A percentile compares a stretch with the other conserved stretches of the same genome.
Conservation (phyloP, 176 grass and related monocot genomes). For the Ensete ventricosum region DNA sequence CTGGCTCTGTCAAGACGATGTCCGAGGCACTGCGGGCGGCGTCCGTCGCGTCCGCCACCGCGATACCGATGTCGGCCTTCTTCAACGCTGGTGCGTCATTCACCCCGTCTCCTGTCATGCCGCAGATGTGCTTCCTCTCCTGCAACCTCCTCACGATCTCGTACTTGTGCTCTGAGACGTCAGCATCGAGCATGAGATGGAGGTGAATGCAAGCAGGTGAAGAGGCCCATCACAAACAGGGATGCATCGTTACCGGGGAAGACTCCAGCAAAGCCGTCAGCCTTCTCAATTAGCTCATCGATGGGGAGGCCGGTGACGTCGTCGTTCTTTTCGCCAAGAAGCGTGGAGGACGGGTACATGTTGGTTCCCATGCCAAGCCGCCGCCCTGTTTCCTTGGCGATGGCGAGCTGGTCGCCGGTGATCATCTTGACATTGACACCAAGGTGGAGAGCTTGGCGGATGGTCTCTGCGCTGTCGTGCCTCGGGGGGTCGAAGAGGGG, state of each 20-base stretch:
- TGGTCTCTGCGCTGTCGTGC: conserved; percentile 93
- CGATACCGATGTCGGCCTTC: conserved; percentile 96
- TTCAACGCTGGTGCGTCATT: conserved; percentile 93
- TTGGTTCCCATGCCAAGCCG: conserved; percentile 91
- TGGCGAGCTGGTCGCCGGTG: conserved; percentile 93
- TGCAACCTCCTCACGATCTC: conserved; percentile 96
- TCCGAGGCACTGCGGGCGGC: conserved; percentile 82
- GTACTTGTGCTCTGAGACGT: conserved; percentile 83
- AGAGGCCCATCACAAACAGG: no score
- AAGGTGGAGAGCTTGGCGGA: conserved; percentile 63
- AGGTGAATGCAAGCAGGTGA: no score
- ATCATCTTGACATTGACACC: conserved; percentile 98
- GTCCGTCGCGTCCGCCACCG: conserved; percentile 81
- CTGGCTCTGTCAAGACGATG: conserved; percentile 95
- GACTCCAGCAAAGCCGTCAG: conserved; percentile 83
- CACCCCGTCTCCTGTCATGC: conserved; percentile 95
- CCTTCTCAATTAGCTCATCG: conserved; percentile 97
- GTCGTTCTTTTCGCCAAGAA: conserved; percentile 58
- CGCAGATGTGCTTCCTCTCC: conserved; percentile 94
- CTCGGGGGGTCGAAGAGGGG: conserved; percentile 86
- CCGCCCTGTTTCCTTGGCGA: conserved; percentile 77
- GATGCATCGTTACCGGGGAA: conserved; percentile 38
- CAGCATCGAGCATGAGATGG: no score
- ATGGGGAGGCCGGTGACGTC: conserved; percentile 44
- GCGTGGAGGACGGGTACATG: conserved; percentile 81